Evolutionary conservation across 2,329 filamentous ascomycete genomes (phyloP), one percentile per base, ranked within the genome.

Genomic region (Colletotrichum simmondsii): DNA sequence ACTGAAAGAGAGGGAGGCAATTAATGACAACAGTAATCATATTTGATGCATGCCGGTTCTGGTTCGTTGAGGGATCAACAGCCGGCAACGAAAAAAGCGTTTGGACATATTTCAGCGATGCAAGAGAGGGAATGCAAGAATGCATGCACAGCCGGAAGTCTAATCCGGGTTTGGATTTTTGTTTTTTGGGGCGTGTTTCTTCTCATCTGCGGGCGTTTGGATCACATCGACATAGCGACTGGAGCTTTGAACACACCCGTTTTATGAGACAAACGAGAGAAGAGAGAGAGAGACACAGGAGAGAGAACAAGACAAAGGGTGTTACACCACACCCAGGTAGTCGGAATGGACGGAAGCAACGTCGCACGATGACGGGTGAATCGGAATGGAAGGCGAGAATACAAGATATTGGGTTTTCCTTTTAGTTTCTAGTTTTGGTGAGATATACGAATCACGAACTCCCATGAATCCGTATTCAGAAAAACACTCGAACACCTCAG

Each of bases 121-220:
- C 42, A 49, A 49, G 14, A 49, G 42, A 49, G 37, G 8, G 30
- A 32, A 2, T 16, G 37, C 37, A 16, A 42, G 37, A 32, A 32
- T 11, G 30, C 37, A 49, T 42, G 30, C 61, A 64, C 49, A 54
- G 49, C 30, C 61, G 14, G 16, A 64, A 64, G 61, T 64, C 14
- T 35, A 26, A 64, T 37, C 46, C 11, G 28, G 49, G 28, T n/a
- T 49, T 54, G n/a, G 37, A 42, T 42, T 19, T 37, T 24, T 37
- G 61, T 35, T 54, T 54, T 35, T 42, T 37, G 28, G n/a, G 46
- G 12, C 46, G n/a, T n/a, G 42, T 53, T 54, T 64, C 61, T 64
- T 54, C 61, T 42, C 61, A 64, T 64, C n/a, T 54, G 61, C 49
- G 61, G 49, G 61, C 49, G 61, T 64, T 64, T 64, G 61, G 16